Evolutionary conservation across 306 rosid genomes (phyloP).

Genomic region (Gynostemma pentaphyllum): DNA sequence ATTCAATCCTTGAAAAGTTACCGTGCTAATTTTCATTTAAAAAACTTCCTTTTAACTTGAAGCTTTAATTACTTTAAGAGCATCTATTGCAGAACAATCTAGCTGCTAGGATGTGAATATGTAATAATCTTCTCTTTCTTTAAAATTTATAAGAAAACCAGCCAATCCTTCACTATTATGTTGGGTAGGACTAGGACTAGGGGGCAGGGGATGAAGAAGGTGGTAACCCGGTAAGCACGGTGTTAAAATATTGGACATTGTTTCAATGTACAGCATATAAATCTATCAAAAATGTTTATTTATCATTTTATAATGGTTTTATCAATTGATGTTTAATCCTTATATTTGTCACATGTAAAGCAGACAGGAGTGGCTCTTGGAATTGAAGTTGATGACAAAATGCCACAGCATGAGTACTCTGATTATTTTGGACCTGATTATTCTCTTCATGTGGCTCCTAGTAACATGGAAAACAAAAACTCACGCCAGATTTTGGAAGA

Average conservation of each 20-base stretch:
- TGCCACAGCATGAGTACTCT: constrained; percentile 76
- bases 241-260: too few relatives aligned
- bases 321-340: constrained; percentile 1
- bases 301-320: neutral
- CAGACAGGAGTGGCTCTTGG: constrained; percentile 93
- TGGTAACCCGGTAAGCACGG: too few relatives aligned
- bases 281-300: neutral
- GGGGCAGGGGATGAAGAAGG: too few relatives aligned
- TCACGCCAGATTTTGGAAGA: constrained; percentile 47
- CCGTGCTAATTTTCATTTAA: neutral
- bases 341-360: constrained; percentile 21
- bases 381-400: constrained; percentile 68
- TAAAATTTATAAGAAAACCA: neutral
- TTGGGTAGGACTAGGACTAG: too few relatives aligned
- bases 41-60: neutral
- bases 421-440: constrained; percentile 88
- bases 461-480: constrained; percentile 83
- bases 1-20: neutral
- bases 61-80: neutral
- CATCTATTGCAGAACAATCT: neutral
- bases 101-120: neutral
- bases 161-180: neutral
- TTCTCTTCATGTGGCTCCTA: constrained; percentile 78
- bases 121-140: neutral
- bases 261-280: neutral